Evolutionary conservation across 257 asterid species (phyloP).

Genomic region (Vinca minor): DNA sequence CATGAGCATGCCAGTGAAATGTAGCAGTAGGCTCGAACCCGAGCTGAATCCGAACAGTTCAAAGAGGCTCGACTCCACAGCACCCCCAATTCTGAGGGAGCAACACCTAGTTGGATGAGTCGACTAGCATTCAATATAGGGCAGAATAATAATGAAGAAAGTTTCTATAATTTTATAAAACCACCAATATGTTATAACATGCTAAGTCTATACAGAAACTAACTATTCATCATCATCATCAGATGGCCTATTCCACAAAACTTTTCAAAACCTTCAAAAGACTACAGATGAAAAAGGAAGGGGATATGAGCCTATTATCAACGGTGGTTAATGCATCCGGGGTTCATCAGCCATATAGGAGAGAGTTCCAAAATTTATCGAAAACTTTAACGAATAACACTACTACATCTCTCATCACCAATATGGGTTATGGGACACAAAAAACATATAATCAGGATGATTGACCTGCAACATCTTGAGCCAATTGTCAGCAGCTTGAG

Average conservation of each 20-base stretch:
- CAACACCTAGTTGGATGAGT: too few relatives aligned
- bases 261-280: constrained; percentile 4
- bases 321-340: constrained; percentile 9
- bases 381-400: not conserved
- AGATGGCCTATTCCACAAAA: constrained; percentile 13
- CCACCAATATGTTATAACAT: constrained; percentile 2
- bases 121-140: too few relatives aligned
- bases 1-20: too few relatives aligned
- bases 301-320: constrained; percentile 2
- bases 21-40: too few relatives aligned
- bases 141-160: not conserved
- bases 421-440: constrained; percentile 32
- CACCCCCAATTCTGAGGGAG: too few relatives aligned
- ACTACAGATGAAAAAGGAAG: not conserved
- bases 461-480: constrained; percentile 53
- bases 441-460: constrained; percentile 70
- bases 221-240: constrained; percentile 5
- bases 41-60: too few relatives aligned
- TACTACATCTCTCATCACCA: not conserved
- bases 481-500: constrained; percentile 70
- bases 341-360: constrained; percentile 4
- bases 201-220: constrained; percentile 15
- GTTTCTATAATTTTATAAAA: constrained; percentile 1
- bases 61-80: too few relatives aligned
- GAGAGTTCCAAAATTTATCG: not conserved